Percentiles rank a stretch among this genome's conserved stretches.
These are phyloP conservation scores for Ceratocystis albifundus DNA, from an alignment of 2,329 filamentous ascomycete genomes.

Conservation along the genomic window DNA sequence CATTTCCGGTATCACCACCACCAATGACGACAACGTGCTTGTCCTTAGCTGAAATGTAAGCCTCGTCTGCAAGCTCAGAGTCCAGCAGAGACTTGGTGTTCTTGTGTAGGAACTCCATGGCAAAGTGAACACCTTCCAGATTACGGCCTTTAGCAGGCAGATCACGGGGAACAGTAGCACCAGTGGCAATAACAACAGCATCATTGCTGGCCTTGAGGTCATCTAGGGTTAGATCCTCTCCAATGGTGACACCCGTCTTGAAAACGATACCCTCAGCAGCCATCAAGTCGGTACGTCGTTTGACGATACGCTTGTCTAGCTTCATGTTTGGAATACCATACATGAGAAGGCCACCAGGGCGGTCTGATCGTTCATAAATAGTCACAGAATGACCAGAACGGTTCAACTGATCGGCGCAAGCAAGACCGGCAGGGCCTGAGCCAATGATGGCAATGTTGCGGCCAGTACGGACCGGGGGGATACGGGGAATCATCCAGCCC, in stretches of 20 bases:
- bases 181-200: constrained; percentile 82
- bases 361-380: constrained; percentile 85
- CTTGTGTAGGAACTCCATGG: constrained; percentile 94
- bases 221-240: constrained; percentile 59
- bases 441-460: constrained; percentile 84
- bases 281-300: constrained; percentile 92
- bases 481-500: constrained; percentile 89
- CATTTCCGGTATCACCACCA: constrained; percentile 94
- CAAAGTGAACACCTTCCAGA: constrained; percentile 82
- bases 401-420: constrained; percentile 87
- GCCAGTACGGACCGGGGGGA: constrained; percentile 68
- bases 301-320: constrained; percentile 93
- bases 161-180: constrained; percentile 85
- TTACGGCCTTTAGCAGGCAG: constrained; percentile 82
- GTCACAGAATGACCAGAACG: constrained; percentile 79
- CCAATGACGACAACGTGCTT: constrained; percentile 96
- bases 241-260: constrained; percentile 65
- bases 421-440: constrained; percentile 83
- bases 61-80: constrained; percentile 68
- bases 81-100: constrained; percentile 97
- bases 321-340: constrained; percentile 99
- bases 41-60: constrained; percentile 88
- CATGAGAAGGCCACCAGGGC: constrained; percentile 85
- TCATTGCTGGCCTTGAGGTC: constrained; percentile 65
- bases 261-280: constrained; percentile 76